Evolutionary conservation across 768 basidiomycete genomes (phyloP), one percentile per base, ranked within the genome.

Genomic region (Lactifluus echinatus): DNA sequence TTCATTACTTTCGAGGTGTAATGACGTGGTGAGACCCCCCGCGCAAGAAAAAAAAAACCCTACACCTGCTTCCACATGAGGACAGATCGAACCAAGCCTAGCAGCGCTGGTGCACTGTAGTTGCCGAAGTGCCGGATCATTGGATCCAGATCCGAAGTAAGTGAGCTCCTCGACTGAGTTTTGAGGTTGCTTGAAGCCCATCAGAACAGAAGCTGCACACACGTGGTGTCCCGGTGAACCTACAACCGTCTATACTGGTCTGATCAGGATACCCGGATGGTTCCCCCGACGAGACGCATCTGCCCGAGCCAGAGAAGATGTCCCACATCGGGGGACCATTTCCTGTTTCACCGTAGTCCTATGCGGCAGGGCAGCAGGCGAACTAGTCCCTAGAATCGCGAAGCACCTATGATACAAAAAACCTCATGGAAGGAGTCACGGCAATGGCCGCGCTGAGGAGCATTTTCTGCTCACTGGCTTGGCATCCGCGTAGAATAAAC

Each of bases 191-290:
- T 53, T 56, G 55, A 56, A 50, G 55, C 42, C 29, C 42, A 34
- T 28, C 50, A 34, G n/a, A 33, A 58, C 33, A 58, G 57, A 58
- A 58, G 57, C 46, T 21, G 44, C 39, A 15, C 36, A 19, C 40
- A 33, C 33, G 39, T 28, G 46, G 46, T 28, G 24, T 47, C 33
- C 39, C 21, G 51, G 44, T 15, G 47, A 49, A 43, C 19, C 17
- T 26, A 31, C 28, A 24, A 15, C 45, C 47, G 48, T 29, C 26
- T 53, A 45, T 43, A 58, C n/a, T 43, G 40, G 46, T 33, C 46
- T 2, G 15, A 46, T 31, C 37, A 17, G 36, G 57, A 47, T 40
- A 23, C 14, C n/a, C 46, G 31, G 52, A 26, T 43, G 23, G n/a
- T 47, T 26, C 45, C 40, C 19, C 36, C 31, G 37, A 40, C 45